Evolutionary conservation across 2,329 filamentous ascomycete species (phyloP).

Genomic region (Colletotrichum neosansevieriae): DNA sequence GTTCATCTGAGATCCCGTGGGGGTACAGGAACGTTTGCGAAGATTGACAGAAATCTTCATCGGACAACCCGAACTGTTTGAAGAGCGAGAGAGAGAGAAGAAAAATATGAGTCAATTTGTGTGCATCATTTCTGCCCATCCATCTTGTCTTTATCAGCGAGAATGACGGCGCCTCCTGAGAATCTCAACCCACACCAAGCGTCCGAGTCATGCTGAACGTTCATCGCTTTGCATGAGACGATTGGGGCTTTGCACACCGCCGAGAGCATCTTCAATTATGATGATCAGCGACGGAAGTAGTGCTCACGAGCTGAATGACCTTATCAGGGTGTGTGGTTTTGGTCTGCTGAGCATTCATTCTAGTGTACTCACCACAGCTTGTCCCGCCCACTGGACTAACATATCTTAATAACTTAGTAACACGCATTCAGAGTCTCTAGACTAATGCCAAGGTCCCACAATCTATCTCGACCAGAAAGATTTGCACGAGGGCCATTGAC

Average conservation of each 20-base stretch:
- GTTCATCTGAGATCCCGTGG: too few species aligned
- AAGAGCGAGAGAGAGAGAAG: background rate
- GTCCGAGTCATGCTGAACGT: constrained; percentile 8
- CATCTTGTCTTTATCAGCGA: background rate
- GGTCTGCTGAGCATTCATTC: too few species aligned
- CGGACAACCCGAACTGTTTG: background rate
- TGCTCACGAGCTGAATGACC: background rate
- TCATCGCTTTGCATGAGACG: background rate
- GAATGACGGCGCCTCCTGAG: background rate
- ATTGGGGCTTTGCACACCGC: background rate
- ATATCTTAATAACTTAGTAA: too few species aligned
- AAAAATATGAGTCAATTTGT: background rate
- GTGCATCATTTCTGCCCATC: constrained; percentile 6
- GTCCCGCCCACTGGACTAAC: too few species aligned
- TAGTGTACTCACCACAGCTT: too few species aligned
- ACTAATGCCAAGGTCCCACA: too few species aligned
- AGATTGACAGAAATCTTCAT: too few species aligned
- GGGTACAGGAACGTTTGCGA: too few species aligned
- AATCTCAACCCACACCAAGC: background rate
- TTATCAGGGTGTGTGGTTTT: too few species aligned
- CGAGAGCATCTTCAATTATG: background rate
- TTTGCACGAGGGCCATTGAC: too few species aligned
- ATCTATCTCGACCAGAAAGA: too few species aligned
- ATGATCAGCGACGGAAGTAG: background rate
- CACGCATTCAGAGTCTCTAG: too few species aligned